Evolutionary conservation across 2,329 filamentous ascomycete genomes (phyloP).

Genomic region (Peltaster fructicola): DNA sequence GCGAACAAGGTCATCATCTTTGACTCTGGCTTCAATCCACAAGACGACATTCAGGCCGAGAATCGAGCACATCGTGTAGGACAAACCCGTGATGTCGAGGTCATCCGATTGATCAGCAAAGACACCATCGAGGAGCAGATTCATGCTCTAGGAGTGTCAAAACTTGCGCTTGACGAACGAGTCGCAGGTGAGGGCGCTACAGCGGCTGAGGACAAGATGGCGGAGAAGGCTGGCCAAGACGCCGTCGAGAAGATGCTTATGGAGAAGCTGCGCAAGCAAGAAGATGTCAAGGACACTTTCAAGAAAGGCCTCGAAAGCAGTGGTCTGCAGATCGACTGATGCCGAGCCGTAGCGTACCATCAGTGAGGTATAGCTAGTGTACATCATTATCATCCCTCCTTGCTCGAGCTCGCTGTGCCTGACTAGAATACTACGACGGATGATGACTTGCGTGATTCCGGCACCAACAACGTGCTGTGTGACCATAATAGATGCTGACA

Average conservation of each 20-base stretch:
- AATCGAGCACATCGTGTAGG: constrained; percentile 92
- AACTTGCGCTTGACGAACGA: constrained; percentile 70
- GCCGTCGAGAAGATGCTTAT: constrained; percentile 24
- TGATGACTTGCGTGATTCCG: no score
- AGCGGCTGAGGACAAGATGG: constrained; percentile 22
- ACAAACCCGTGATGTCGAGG: constrained; percentile 77
- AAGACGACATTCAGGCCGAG: constrained; percentile 96
- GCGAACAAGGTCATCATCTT: constrained; percentile 98
- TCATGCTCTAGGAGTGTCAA: constrained; percentile 76
- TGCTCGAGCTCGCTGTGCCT: no score
- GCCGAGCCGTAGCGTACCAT: background rate
- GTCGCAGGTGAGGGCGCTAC: constrained; percentile 41
- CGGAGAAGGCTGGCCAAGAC: constrained; percentile 22
- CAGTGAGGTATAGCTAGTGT: background rate
- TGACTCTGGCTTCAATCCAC: constrained; percentile 91
- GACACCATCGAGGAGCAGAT: constrained; percentile 88
- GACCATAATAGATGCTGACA: no score
- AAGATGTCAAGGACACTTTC: constrained; percentile 25
- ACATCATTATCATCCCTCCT: background rate
- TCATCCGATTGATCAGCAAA: constrained; percentile 65
- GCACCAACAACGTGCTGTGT: no score
- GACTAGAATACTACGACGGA: no score
- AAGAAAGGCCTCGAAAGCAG: constrained; percentile 23
- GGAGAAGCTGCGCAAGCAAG: constrained; percentile 7
- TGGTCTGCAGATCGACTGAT: constrained; percentile 20